These are phyloP conservation scores for Rhizophora apiculata DNA, from an alignment of 345 rosid species.

Conservation along the genomic window DNA sequence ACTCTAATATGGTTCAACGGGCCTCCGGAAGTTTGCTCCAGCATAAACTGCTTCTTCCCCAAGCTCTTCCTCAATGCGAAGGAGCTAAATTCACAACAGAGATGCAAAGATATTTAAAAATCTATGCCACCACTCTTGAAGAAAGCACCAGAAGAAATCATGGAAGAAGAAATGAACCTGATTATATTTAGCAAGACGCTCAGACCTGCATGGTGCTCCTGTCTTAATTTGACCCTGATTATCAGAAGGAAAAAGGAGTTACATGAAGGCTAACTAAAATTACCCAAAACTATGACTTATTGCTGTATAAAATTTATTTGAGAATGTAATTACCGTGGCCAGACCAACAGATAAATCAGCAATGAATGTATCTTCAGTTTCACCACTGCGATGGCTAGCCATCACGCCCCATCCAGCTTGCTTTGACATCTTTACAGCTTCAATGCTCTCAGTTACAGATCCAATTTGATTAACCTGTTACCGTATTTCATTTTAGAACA, in stretches of 20 bases:
- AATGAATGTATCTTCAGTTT: constrained; percentile 95
- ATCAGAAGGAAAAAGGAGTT: not conserved
- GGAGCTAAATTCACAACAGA: constrained; percentile 37
- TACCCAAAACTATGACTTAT: not conserved
- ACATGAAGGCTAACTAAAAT: not conserved
- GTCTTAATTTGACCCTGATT: constrained; percentile 96
- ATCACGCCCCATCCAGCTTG: constrained; percentile 98
- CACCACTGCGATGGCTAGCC: constrained; percentile 97
- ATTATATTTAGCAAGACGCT: constrained; percentile 92
- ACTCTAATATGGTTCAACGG: constrained; percentile 43
- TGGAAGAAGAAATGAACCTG: constrained; percentile 39
- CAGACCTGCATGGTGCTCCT: constrained; percentile 98
- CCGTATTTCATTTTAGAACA: no score
- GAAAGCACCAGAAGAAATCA: not conserved
- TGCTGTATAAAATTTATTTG: not conserved
- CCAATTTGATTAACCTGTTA: constrained; percentile 95
- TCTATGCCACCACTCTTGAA: not conserved
- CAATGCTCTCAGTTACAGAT: constrained; percentile 93
- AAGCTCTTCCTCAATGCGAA: constrained; percentile 54
- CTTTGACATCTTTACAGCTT: constrained; percentile 97
- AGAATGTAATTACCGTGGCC: constrained; percentile 57
- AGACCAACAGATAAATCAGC: constrained; percentile 92
- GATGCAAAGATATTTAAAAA: not conserved
- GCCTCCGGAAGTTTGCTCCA: constrained; percentile 49
- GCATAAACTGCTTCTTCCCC: constrained; percentile 48